phyloP scores from a whole-genome alignment of 2,329 filamentous ascomycete species.

The Penicillium sp. region DNA sequence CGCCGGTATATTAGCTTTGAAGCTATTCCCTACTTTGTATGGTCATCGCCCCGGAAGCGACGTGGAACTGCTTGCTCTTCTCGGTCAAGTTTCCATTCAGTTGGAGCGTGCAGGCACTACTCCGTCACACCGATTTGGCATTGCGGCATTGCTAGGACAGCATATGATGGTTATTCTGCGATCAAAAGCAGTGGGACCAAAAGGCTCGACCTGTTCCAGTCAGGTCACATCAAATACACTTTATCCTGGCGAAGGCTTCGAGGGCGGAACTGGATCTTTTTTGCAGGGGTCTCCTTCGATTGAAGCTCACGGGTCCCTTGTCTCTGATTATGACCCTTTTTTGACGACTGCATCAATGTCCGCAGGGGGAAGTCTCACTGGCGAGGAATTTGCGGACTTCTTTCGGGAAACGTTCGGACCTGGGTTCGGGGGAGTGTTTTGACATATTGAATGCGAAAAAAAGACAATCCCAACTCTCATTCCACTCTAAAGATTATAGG shows the following conservation, averaged over 20 bases:
- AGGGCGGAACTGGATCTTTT: background rate
- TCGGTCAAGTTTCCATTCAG: slow-evolving; percentile 29
- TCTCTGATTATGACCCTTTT: slow-evolving; percentile 25
- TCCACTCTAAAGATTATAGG: too few species aligned
- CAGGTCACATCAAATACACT: background rate
- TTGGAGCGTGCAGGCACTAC: slow-evolving; percentile 30
- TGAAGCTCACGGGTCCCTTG: background rate
- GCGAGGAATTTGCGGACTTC: slow-evolving; percentile 25
- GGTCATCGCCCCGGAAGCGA: slow-evolving; percentile 19
- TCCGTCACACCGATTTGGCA: slow-evolving; percentile 31
- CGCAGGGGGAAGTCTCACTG: slow-evolving; percentile 12
- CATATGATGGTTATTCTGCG: slow-evolving; percentile 31
- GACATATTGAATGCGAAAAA: background rate
- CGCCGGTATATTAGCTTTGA: slow-evolving; percentile 28
- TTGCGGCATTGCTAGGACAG: slow-evolving; percentile 32
- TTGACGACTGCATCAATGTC: slow-evolving; percentile 16
- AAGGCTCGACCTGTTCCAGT: background rate
- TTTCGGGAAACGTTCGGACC: slow-evolving; percentile 33
- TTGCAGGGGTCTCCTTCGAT: background rate
- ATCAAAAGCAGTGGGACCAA: slow-evolving; percentile 18
- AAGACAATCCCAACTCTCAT: too few species aligned
- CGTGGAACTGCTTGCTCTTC: slow-evolving; percentile 28
- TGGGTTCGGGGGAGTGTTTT: slow-evolving; percentile 22
- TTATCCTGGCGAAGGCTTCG: background rate
- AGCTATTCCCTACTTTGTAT: slow-evolving; percentile 27